A percentile compares a stretch with the other conserved stretches of the same genome.
These are phyloP conservation scores for Zygotorulaspora florentina DNA, from an alignment of 805 yeast species.

Conservation along the genomic window DNA sequence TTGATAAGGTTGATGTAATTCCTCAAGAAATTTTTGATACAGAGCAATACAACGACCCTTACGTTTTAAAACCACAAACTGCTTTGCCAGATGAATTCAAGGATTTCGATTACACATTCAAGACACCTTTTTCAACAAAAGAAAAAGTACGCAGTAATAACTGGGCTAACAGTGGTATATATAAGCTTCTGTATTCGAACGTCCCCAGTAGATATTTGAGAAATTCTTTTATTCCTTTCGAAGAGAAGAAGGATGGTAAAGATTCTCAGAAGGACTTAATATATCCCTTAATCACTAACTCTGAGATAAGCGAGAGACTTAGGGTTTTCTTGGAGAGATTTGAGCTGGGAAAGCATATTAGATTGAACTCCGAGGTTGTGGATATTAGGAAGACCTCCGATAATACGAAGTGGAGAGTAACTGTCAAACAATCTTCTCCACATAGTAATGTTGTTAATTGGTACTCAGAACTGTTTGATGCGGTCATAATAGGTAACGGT, in stretches of 20 bases:
- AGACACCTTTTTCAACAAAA: conserved; percentile 6
- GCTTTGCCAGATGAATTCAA: conserved; percentile 13
- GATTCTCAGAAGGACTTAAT: conserved; percentile 1
- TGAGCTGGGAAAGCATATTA: conserved; percentile 6
- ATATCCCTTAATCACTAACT: conserved; percentile 15
- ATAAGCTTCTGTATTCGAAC: conserved; percentile 16
- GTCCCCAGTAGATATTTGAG: conserved; percentile 20
- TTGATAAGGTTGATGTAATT: conserved; percentile 19
- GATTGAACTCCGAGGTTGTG: conserved; percentile 18
- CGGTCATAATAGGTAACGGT: conserved; percentile 39
- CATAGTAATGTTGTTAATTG: conserved; percentile 33
- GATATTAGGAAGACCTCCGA: conserved; percentile 14
- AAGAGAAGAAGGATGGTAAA: neutral
- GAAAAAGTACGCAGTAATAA: neutral
- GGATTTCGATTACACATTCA: conserved; percentile 10
- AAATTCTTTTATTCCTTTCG: conserved; percentile 18
- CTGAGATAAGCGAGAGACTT: conserved; percentile 14
- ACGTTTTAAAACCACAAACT: conserved; percentile 23
- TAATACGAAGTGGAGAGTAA: conserved; percentile 13
- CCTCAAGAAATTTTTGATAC: conserved; percentile 31
- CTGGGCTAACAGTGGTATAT: conserved; percentile 20
- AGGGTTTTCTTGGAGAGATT: conserved; percentile 7
- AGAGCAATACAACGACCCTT: conserved; percentile 36
- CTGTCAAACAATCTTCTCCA: conserved; percentile 7
- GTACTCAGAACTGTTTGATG: conserved; percentile 39